Evolutionary conservation across 148 eudicot species (phyloP), one percentile per base, ranked within the genome.

Genomic region (Camellia lanceoleosa): DNA sequence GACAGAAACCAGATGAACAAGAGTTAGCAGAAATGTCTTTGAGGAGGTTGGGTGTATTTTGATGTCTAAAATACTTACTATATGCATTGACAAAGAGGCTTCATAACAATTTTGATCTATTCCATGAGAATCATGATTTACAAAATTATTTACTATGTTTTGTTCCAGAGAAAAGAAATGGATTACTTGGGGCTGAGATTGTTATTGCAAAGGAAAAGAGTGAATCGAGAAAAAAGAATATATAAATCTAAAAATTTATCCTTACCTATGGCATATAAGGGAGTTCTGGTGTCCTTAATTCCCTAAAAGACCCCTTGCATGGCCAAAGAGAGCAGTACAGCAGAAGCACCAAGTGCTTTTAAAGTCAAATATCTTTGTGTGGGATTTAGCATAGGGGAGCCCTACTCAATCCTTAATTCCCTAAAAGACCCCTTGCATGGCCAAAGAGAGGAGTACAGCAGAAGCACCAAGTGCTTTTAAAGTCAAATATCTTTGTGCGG

Each of bases 281-380:
- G 99, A 80, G 99, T 96, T 90, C 71, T 93, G 15, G 99, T 96
- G 82, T 96, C 98, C 85, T 93, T 96, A 64, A 96, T 87, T 62
- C 99, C 99, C 69, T 97, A 89, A 84, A 96, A 96, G 58, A 96
- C 86, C 6, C 99, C 99, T 92, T 96, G 99, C 97, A 93, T 96
- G 66, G 99, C 98, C 72, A 96, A 65, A 54, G 99, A 96, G 71
- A 96, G 93, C 76, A 93, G 93, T 79, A 96, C 97, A 43, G 99
- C 99, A 0, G 99, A 97, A 61, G 99, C 95, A 49, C 99, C 99
- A 1, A 96, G 85, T 16, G 99, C 86, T 64, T 98, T 89, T 23
- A 96, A 59, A 42, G 85, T 91, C 82, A 96, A 86, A 78, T 96
- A 96, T 84, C 81, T 85, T 4, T 74, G 85, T 54, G 99, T 95